phyloP scores from a whole-genome alignment of 2,329 filamentous ascomycete genomes.

The Atkinsonella hypoxylon region DNA sequence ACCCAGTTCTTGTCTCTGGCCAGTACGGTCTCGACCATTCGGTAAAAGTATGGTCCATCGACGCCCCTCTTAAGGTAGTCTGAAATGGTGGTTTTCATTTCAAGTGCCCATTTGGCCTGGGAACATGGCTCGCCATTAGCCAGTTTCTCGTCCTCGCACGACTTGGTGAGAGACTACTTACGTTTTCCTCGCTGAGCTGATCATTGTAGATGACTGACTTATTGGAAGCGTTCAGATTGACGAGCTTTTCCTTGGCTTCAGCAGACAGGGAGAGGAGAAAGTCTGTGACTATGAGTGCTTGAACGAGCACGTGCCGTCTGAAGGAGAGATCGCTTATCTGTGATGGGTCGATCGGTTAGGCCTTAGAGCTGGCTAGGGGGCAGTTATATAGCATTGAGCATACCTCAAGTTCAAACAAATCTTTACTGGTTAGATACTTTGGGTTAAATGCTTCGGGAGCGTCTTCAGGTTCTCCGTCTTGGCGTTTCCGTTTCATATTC shows the following conservation, averaged over 20 bases:
- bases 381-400: conserved; percentile 8
- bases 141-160: not conserved
- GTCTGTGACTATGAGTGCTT: conserved; percentile 87
- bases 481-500: conserved; percentile 59
- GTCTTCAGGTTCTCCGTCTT: conserved; percentile 40
- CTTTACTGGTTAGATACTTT: conserved; percentile 94
- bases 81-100: conserved; percentile 68
- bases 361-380: not conserved
- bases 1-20: conserved; percentile 98
- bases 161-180: conserved; percentile 29
- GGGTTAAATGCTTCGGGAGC: conserved; percentile 59
- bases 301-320: conserved; percentile 84
- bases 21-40: conserved; percentile 93
- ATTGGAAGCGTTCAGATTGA: conserved; percentile 55
- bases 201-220: conserved; percentile 76
- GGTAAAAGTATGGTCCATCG: conserved; percentile 87
- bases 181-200: conserved; percentile 74
- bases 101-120: conserved; percentile 70
- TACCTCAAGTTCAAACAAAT: conserved; percentile 91
- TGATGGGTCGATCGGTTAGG: not conserved
- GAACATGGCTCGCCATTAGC: not conserved
- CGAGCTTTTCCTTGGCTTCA: conserved; percentile 67
- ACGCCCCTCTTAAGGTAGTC: conserved; percentile 68
- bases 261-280: conserved; percentile 86
- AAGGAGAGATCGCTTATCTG: conserved; percentile 91